Conservation (phyloP, 2,329 filamentous ascomycete species). For the Rhynchosporium secalis region DNA sequence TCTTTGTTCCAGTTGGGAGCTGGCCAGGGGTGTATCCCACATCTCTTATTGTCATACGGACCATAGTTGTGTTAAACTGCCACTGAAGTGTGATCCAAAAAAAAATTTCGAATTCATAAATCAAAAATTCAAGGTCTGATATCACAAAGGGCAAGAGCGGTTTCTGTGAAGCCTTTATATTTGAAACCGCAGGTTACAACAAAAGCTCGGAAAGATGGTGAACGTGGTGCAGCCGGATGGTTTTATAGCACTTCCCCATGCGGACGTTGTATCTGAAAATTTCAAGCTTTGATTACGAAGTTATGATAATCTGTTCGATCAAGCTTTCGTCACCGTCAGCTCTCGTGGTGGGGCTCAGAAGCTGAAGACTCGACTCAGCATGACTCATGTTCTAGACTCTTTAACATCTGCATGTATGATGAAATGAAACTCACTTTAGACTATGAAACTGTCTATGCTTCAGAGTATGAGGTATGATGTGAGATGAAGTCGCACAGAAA, state of each 20-base stretch:
- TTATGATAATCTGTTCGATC: background rate
- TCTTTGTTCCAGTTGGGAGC: slow-evolving; percentile 34
- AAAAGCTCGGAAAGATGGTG: too few species aligned
- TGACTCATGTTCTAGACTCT: background rate
- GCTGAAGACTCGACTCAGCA: slow-evolving; percentile 1
- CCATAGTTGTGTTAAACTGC: background rate
- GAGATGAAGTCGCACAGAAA: background rate
- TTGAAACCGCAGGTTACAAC: too few species aligned
- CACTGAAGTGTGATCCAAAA: background rate
- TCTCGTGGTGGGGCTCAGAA: background rate
- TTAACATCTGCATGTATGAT: background rate
- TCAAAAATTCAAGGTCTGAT: too few species aligned
- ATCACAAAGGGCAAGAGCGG: too few species aligned
- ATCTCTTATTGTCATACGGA: slow-evolving; percentile 35
- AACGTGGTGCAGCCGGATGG: too few species aligned
- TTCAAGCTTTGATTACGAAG: too few species aligned
- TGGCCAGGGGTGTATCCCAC: slow-evolving; percentile 35
- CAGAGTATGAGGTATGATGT: background rate
- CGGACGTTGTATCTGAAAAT: too few species aligned
- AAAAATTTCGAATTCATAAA: too few species aligned
- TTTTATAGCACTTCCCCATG: too few species aligned
- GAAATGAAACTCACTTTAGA: background rate
- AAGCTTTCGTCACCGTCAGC: background rate
- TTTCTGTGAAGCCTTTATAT: too few species aligned
- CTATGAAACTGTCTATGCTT: too few species aligned